These are phyloP conservation scores for Hypomontagnella monticulosa DNA, from an alignment of 495 filamentous ascomycete genomes.

Conservation along the genomic window DNA sequence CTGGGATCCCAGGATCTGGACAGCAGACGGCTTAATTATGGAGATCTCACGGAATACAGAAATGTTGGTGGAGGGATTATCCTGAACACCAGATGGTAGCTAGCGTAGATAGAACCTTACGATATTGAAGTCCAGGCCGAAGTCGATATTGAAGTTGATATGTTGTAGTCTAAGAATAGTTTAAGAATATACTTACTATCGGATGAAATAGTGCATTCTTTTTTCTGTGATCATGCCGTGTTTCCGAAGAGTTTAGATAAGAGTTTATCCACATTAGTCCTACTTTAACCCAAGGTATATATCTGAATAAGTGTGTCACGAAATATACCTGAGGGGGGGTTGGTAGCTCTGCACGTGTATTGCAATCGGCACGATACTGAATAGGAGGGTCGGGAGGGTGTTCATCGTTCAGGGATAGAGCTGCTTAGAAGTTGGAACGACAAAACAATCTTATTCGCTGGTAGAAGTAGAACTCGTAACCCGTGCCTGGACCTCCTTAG, in stretches of 20 bases:
- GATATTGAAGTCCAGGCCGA: constrained; percentile 1
- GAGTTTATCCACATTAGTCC: constrained; percentile 14
- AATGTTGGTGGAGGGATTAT: constrained; percentile 6
- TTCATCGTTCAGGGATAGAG: constrained; percentile 9
- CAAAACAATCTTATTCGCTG: background rate
- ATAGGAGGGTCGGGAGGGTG: background rate
- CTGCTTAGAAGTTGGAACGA: constrained; percentile 8
- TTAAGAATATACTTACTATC: background rate
- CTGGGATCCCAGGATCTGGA: constrained; percentile 6
- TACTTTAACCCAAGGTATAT: constrained; percentile 1
- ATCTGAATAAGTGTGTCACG: background rate
- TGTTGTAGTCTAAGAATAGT: constrained; percentile 1
- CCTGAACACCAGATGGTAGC: background rate
- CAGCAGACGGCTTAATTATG: constrained; percentile 20
- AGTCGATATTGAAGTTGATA: constrained; percentile 1
- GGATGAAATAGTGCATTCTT: too few relatives aligned
- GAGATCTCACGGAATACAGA: constrained; percentile 7
- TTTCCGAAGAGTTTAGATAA: constrained; percentile 5
- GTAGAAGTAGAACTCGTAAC: constrained; percentile 2
- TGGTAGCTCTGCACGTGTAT: background rate
- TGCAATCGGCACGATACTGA: background rate
- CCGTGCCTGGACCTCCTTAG: constrained; percentile 11
- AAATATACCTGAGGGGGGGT: background rate
- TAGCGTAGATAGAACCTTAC: constrained; percentile 15
- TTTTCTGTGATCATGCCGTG: background rate